Base-by-base conservation (phyloP, 2,329 filamentous ascomycete genomes). In the Emericellopsis cladophorae region DNA sequence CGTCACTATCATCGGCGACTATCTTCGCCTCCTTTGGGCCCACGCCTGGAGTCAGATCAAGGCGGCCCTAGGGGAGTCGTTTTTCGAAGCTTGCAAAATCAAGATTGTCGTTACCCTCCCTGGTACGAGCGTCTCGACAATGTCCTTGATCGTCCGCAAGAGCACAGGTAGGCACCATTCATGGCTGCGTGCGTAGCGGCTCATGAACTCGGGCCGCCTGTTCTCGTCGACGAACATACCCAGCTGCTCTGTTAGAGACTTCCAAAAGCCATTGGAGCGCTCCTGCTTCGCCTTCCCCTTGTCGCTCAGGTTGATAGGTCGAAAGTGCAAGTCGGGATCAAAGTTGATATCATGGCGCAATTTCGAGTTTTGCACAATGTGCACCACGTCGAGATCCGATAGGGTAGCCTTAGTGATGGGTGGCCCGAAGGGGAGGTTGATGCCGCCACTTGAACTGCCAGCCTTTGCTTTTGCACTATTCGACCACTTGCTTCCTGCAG, bases 271-370 rank as follows among this genome's bases (percentile, higher is more conserved):
- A 26, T 26, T 10, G 10, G 10, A 26, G 24, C 24, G 78, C 44
- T 79, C 75, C 48, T 80, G 73, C 66, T 95, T 95, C 57, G 79
- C 77, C 53, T 77, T 74, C 18, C 87, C 89, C 60, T 90, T 92
- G 44, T 83, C 79, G 2, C 90, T 89, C 47, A 95, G 87, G 5
- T 93, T 65, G 48, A 95, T 94, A 1, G 89, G 89, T 53, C 88
- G 71, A 59, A 96, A 96, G 60, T 94, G 87, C 29, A 96, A 70
- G 49, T 95, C 87, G 3, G 84, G 83, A 53, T 96, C 89, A 53
- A 93, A 96, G 60, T 95, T 96, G 53, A 95, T 86, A 54, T 98
- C 90, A 60, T 95, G 88, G 31, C 90, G 77, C 35, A 96, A 67
- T 55, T 92, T 92, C n/a, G 72, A 72, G 54, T 77, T 77, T 54